Evolutionary conservation across 1,139 yeast genomes (phyloP).

Genomic region (Lodderomyces beijingensis): DNA sequence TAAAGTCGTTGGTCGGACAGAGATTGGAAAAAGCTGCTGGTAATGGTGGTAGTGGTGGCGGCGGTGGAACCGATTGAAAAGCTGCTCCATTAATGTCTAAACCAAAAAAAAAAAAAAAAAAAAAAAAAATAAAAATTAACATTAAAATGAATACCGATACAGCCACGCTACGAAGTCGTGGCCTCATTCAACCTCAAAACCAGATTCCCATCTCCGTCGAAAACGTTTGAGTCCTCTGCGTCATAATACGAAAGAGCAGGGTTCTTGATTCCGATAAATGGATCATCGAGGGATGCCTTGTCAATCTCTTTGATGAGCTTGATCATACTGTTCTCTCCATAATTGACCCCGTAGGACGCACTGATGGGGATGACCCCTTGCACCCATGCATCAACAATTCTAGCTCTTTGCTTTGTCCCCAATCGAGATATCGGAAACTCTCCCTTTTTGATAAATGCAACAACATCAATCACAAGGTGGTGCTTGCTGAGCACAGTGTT

Average conservation of each 20-base stretch:
- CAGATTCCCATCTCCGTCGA: constrained; percentile 8
- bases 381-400: constrained; percentile 56
- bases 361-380: constrained; percentile 44
- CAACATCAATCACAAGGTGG: constrained; percentile 79
- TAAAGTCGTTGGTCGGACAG: constrained; percentile 36
- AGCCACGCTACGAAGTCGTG: too few species aligned
- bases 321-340: constrained; percentile 63
- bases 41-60: too few species aligned
- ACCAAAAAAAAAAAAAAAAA: too few species aligned
- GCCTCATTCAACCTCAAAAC: constrained; percentile 1
- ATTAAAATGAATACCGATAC: too few species aligned
- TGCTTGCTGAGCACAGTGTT: constrained; percentile 77
- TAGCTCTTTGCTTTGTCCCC: constrained; percentile 73
- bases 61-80: too few species aligned
- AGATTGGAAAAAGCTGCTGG: too few species aligned
- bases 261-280: constrained; percentile 40
- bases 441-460: constrained; percentile 69
- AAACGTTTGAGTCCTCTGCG: constrained; percentile 19
- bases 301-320: constrained; percentile 51
- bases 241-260: constrained; percentile 44
- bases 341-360: constrained; percentile 50
- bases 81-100: too few species aligned
- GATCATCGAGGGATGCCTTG: constrained; percentile 35
- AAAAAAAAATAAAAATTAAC: too few species aligned
- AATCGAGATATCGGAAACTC: constrained; percentile 65